A percentile compares a stretch with the other conserved stretches of the same genome.
These are phyloP conservation scores for Malassezia vespertilionis DNA, from an alignment of 1,284 basidiomycete genomes.

Conservation along the genomic window DNA sequence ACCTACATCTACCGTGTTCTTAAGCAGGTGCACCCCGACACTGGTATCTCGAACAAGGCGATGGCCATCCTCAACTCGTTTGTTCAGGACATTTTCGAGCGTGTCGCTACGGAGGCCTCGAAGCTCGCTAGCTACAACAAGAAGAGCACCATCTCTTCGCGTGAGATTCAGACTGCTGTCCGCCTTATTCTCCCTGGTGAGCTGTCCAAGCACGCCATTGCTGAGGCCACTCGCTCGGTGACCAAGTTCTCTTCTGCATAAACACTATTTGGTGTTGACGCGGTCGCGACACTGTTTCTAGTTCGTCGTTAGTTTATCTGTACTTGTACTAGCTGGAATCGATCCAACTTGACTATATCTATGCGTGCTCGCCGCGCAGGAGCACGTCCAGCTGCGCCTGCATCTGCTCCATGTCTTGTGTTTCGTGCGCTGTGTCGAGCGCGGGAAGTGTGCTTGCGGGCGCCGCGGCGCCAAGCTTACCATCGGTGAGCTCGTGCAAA, in stretches of 20 bases:
- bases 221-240: slow-evolving; percentile 62
- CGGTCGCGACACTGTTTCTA: slow-evolving; percentile 1
- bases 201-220: slow-evolving; percentile 70
- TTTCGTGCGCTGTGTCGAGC: slow-evolving; percentile 24
- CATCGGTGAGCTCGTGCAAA: slow-evolving; percentile 85
- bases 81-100: slow-evolving; percentile 51
- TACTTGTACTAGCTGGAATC: slow-evolving; percentile 19
- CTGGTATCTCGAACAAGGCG: slow-evolving; percentile 51
- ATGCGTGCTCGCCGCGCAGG: slow-evolving; percentile 24
- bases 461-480: slow-evolving; percentile 49
- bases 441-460: slow-evolving; percentile 32
- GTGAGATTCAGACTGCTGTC: slow-evolving; percentile 48
- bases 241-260: slow-evolving; percentile 55
- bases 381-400: slow-evolving; percentile 42
- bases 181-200: slow-evolving; percentile 53
- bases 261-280: slow-evolving; percentile 1
- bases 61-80: slow-evolving; percentile 50
- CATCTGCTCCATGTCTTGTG: slow-evolving; percentile 40
- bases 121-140: slow-evolving; percentile 49
- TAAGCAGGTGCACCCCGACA: slow-evolving; percentile 53
- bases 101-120: slow-evolving; percentile 48
- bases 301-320: slow-evolving; percentile 11
- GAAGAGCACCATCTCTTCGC: slow-evolving; percentile 48
- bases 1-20: slow-evolving; percentile 53
- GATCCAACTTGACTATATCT: slow-evolving; percentile 2